Base-by-base conservation (phyloP, 306 rosid species). In the Acacia crassicarpa region DNA sequence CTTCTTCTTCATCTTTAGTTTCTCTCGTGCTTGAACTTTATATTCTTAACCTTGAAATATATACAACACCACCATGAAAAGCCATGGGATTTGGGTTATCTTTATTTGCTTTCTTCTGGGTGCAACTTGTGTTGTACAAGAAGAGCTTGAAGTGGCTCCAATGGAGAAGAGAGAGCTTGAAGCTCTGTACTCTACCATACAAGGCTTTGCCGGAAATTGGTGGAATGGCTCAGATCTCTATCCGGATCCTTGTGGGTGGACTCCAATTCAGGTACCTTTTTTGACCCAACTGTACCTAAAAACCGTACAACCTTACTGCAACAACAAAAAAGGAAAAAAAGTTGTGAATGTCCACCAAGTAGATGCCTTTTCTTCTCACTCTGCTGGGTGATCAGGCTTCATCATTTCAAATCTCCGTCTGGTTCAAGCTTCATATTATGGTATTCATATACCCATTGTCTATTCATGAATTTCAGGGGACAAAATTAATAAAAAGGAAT, bases 181-280 rank as follows among this genome's bases (percentile, higher is more conserved):
- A 67, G 94, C 97, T 81, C 86, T 95, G 10, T 93, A 83, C 91
- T 91, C 90, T 8, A 82, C 93, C 9, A 86, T 95, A 41, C 99
- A 95, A 80, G 99, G 99, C 71, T 95, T 95, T 89, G 94, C 92
- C 80, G 99, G 99, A 12, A 80, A 87, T 81, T 86, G 89, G 80
- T 95, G 98, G 99, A 93, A 95, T 88, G 99, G 99, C 83, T 90
- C 99, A 44, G 91, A 89, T 89, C 97, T 95, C 84, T 95, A 90
- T 89, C 98, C 99, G 40, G 99, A 95, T 86, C 99, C 99, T 78
- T 95, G 98, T 89, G 99, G 99, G 2, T 93, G 97, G 97, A 90
- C 97, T 85, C 97, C 99, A 20, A 93, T 95, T 80, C 98, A 92
- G 98, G 99, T 93, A 83, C 75, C 77, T 51, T 27, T 32, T 67